phyloP scores from a whole-genome alignment of 78 protist genomes.

The Protostelium mycophagum region DNA sequence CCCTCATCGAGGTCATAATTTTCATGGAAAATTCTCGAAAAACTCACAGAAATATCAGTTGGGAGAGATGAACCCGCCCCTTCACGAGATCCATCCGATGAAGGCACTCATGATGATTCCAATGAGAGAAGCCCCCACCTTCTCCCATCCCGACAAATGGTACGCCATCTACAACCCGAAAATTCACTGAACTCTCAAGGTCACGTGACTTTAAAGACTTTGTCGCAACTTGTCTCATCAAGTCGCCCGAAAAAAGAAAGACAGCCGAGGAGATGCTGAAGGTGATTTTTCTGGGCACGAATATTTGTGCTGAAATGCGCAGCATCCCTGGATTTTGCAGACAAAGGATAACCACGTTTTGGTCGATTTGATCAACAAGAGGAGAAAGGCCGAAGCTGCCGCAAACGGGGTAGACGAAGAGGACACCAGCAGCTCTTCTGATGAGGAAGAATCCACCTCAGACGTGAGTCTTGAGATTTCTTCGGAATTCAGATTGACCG shows the following conservation, averaged over 20 bases:
- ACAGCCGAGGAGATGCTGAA: slow-evolving; percentile 50
- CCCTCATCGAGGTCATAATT: slow-evolving; percentile 32
- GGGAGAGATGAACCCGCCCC: slow-evolving; percentile 64
- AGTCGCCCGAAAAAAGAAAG: slow-evolving; percentile 62
- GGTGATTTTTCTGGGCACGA: neutral
- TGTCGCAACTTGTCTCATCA: slow-evolving; percentile 28
- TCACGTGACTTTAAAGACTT: slow-evolving; percentile 44
- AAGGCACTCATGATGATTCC: slow-evolving; percentile 58
- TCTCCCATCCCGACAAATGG: slow-evolving; percentile 39
- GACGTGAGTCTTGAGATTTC: no score
- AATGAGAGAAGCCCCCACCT: slow-evolving; percentile 58
- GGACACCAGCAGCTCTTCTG: slow-evolving; percentile 5
- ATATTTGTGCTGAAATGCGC: neutral
- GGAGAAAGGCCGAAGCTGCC: slow-evolving; percentile 35
- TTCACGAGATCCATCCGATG: slow-evolving; percentile 64
- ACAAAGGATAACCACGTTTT: slow-evolving; percentile 25
- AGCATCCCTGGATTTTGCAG: slow-evolving; percentile 44
- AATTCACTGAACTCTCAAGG: neutral
- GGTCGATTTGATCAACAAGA: slow-evolving; percentile 22
- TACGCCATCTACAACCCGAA: neutral
- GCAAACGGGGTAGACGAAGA: slow-evolving; percentile 35
- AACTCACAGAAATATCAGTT: neutral
- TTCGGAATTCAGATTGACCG: no score
- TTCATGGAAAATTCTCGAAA: neutral
- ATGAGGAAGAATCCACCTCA: slow-evolving; percentile 19